Evolutionary conservation across 768 basidiomycete species (phyloP).

Genomic region (Lentinula detonsa): DNA sequence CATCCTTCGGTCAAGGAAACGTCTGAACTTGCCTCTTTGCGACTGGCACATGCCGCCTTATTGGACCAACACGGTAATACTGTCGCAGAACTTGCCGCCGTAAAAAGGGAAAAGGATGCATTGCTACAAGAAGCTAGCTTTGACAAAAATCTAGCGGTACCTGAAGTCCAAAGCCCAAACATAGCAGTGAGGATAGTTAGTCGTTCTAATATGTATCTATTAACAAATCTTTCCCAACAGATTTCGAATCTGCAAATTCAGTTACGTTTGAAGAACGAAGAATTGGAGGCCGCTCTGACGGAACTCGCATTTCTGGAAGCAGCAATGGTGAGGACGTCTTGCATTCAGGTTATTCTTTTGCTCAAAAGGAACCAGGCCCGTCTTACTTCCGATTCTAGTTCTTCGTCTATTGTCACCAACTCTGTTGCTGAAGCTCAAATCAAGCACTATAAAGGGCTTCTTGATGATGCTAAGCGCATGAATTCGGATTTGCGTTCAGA

Average conservation of each 20-base stretch:
- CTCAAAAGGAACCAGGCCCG: neutral
- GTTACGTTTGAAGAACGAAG: neutral
- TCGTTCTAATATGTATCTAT: neutral
- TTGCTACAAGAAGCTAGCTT: neutral
- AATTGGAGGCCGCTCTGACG: neutral
- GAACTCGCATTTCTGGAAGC: conserved; percentile 1
- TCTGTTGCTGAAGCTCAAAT: neutral
- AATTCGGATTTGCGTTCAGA: neutral
- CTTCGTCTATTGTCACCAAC: neutral
- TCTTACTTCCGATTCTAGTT: neutral
- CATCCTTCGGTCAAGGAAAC: neutral
- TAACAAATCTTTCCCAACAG: neutral
- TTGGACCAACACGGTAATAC: neutral
- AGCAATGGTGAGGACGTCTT: neutral
- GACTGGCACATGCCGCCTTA: conserved; percentile 2
- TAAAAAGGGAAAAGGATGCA: neutral
- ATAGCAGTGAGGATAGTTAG: neutral
- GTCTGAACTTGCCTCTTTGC: conserved; percentile 1
- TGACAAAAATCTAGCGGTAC: neutral
- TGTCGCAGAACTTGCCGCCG: neutral
- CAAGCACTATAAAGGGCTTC: neutral
- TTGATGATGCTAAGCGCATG: neutral
- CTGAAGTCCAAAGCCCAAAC: neutral
- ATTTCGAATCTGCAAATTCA: neutral
- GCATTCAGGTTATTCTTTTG: neutral